Base-by-base conservation (phyloP, 1,284 basidiomycete species). In the Meripilus lineatus region DNA sequence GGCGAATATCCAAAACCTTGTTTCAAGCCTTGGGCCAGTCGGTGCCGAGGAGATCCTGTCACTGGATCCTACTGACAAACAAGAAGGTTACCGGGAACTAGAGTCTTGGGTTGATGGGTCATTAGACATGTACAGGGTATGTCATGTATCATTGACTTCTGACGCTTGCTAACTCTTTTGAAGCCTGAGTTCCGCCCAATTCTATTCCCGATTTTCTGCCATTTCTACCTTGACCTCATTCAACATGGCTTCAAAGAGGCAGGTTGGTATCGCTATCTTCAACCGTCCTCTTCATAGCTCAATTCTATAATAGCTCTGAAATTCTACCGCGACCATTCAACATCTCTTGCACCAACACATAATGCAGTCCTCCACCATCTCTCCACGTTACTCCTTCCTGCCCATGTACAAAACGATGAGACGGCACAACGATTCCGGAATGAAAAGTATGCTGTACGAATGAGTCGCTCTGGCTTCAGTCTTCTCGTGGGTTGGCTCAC, bases 401-500 rank as follows among this genome's bases (percentile, higher is more conserved):
- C 82, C 1, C 95, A 98, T 63, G 84, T 96, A 32, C 84, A 85
- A 52, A 84, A 78, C 37, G 91, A 94, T 57, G 81, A 89, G 33
- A 65, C 87, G 23, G 92, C 92, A 0, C 85, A 90, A 59, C 78
- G 90, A 14, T 94, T 96, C 63, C 74, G 92, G 25, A 81, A 84
- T 42, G 93, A 97, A 63, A 90, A 93, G 61, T 99, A 97, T 65
- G 80, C 84, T 25, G 74, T 98, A 47, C 81, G 84, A 30, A 89
- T 99, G 81, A 93, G 89, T 50, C 81, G 90, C 34, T 94, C 93
- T 35, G 89, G 93, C 1, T 95, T 97, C 61, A 81, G 87, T 32
- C 79, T 99, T 5, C 74, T 99, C 8, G 77, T 98, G 6, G 94
- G 94, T 28, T 99, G 96, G 96, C 69, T 99, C 44, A 96, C 90